Conservation (phyloP, 108 stramenopile genomes). For the Mayamaea pseudoterrestris region DNA sequence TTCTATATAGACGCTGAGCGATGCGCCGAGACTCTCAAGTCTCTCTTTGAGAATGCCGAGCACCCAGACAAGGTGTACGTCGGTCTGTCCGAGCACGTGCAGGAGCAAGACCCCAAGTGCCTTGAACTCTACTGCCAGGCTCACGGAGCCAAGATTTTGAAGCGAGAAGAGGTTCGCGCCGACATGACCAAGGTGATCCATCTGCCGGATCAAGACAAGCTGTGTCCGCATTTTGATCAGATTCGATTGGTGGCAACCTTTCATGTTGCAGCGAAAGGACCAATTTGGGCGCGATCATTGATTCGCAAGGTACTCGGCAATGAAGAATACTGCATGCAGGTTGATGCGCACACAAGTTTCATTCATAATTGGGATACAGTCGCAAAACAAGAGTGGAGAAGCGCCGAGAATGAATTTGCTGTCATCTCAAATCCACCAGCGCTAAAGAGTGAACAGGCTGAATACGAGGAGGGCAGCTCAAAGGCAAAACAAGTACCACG, state of each 20-base stretch:
- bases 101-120: conserved; percentile 26
- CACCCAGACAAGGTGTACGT: conserved; percentile 60
- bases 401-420: conserved; percentile 85
- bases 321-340: conserved; percentile 97
- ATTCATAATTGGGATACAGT: conserved; percentile 70
- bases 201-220: conserved; percentile 4
- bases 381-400: conserved; percentile 58
- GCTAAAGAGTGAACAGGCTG: conserved; percentile 28
- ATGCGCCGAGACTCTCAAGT: conserved; percentile 52
- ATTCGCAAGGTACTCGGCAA: conserved; percentile 73
- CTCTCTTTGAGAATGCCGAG: conserved; percentile 54
- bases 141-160: conserved; percentile 12
- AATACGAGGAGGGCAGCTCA: conserved; percentile 13
- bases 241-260: conserved; percentile 49
- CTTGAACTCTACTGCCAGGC: conserved; percentile 30
- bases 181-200: conserved; percentile 23
- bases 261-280: conserved; percentile 58
- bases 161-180: conserved; percentile 12
- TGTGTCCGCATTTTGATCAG: conserved; percentile 38
- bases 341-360: conserved; percentile 87
- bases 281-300: conserved; percentile 59
- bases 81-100: conserved; percentile 74
- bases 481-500: conserved; percentile 34
- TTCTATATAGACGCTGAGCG: conserved; percentile 41
- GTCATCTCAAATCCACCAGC: conserved; percentile 79